Conservation (phyloP, 2,329 filamentous ascomycete genomes). For the Penicillium sp. region DNA sequence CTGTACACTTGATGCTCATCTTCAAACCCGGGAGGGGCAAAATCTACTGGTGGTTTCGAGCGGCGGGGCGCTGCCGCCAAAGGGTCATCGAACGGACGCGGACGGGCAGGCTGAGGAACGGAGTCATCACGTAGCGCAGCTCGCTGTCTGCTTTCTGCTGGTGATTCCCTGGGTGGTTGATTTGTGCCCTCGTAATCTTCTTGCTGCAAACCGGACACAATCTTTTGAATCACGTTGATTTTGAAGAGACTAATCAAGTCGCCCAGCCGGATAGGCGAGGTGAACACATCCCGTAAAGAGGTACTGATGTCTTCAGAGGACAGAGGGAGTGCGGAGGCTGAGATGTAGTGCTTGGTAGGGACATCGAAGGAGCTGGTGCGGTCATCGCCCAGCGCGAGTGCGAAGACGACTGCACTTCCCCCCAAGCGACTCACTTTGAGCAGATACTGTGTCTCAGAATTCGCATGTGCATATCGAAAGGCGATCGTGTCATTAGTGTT, state of each 20-base stretch:
- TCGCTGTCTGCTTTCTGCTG: constrained; percentile 43
- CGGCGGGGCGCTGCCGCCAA: constrained; percentile 60
- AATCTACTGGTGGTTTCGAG: constrained; percentile 70
- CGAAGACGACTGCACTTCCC: constrained; percentile 79
- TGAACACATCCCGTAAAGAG: constrained; percentile 64
- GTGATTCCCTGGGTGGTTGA: constrained; percentile 38
- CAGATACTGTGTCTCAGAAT: constrained; percentile 82
- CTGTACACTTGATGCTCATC: constrained; percentile 84
- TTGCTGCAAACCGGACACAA: constrained; percentile 75
- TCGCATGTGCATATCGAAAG: constrained; percentile 83
- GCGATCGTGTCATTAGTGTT: constrained; percentile 71
- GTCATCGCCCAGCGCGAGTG: constrained; percentile 76
- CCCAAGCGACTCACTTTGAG: constrained; percentile 81
- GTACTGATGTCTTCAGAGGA: constrained; percentile 34
- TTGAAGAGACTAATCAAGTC: constrained; percentile 74
- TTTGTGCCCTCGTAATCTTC: constrained; percentile 71
- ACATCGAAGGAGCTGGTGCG: constrained; percentile 78
- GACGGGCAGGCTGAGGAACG: constrained; percentile 62
- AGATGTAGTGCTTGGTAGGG: constrained; percentile 72
- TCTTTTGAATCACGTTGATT: constrained; percentile 77
- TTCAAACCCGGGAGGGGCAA: constrained; percentile 86
- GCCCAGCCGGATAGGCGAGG: constrained; percentile 67
- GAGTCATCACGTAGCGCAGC: constrained; percentile 55
- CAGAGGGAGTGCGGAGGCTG: constrained; percentile 58
- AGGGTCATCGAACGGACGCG: constrained; percentile 69